Evolutionary conservation across 805 yeast species (phyloP), one percentile per base, ranked within the genome.

Genomic region (Alloascoidea africana): DNA sequence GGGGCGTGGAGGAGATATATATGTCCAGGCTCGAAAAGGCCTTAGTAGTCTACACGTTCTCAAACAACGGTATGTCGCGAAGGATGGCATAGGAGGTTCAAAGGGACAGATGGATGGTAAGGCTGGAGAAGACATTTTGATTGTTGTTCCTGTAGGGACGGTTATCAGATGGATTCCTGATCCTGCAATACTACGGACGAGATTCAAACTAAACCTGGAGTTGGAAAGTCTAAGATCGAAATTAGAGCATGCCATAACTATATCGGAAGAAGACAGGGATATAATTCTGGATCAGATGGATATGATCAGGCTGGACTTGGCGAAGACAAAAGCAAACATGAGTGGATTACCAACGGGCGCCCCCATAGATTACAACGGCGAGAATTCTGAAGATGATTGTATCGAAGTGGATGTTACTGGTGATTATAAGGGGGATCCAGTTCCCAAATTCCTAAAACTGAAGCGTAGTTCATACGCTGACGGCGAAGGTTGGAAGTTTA

Each of bases 71-170:
- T 85, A 86, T 55, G 61, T 62, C 14, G 96, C 96, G 0, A 68
- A 66, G 13, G 67, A 68, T 43, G 98, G 98, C 2, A 58, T 56
- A 4, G 53, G 66, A 15, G 98, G 98, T 1, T 72, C 70, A 17
- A 66, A 76, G 0, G 70, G 72, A 6, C 96, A 89, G 51, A 56
- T 85, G 43, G 89, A 86, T 54, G 98, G 98, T n/a, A 68, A 73
- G 36, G 67, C 68, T 18, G 98, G 97, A 4, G 70, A 68, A 16
- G 94, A 86, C 53, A 59, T 85, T 11, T 57, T 87, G 19, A 66
- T 91, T 2, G 77, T 80, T 18, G 94, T 91, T 1, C 98, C 98
- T 0, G 81, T 83, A 3, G 98, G 98, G 1, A 91, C 98, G 0
- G 68, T 76, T 1, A 65, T 91, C 14, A 66, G 75, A 44, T 86